These are phyloP conservation scores for Exophiala phaeomuriformis DNA, from an alignment of 2,329 filamentous ascomycete genomes.

Conservation along the genomic window DNA sequence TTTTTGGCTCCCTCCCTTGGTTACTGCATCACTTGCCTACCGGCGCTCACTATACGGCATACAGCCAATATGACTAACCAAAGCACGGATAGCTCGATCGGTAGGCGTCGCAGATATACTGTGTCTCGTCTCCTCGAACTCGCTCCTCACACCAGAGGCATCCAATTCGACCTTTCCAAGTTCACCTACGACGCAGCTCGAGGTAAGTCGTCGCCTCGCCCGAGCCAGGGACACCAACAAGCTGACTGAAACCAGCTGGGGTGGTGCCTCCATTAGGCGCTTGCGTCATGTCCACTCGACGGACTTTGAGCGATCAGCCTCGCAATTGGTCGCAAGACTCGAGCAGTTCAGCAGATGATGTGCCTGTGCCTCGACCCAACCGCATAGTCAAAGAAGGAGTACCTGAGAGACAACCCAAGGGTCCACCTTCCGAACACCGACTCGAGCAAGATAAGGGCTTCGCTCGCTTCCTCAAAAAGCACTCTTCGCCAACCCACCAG, in stretches of 20 bases:
- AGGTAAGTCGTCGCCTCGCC: constrained; percentile 15
- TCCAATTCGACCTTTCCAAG: constrained; percentile 26
- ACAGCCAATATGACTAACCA: constrained; percentile 23
- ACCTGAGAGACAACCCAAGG: constrained; percentile 29
- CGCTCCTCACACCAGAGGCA: constrained; percentile 14
- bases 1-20: constrained; percentile 21
- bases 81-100: constrained; percentile 18
- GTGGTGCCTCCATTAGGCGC: constrained; percentile 26
- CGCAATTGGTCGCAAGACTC: constrained; percentile 22
- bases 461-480: constrained; percentile 40
- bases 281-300: constrained; percentile 23
- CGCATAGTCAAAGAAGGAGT: constrained; percentile 8
- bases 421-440: constrained; percentile 31
- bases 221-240: background rate
- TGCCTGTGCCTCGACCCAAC: constrained; percentile 18
- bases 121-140: constrained; percentile 23
- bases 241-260: constrained; percentile 22
- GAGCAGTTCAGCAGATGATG: constrained; percentile 20
- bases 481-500: constrained; percentile 43
- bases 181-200: constrained; percentile 27
- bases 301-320: constrained; percentile 17
- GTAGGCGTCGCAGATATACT: constrained; percentile 19
- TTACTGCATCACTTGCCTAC: constrained; percentile 9
- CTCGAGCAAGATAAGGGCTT: constrained; percentile 39
- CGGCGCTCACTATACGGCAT: constrained; percentile 10